Conservation (phyloP, 257 asterid species). For the Coffea eugenioides region DNA sequence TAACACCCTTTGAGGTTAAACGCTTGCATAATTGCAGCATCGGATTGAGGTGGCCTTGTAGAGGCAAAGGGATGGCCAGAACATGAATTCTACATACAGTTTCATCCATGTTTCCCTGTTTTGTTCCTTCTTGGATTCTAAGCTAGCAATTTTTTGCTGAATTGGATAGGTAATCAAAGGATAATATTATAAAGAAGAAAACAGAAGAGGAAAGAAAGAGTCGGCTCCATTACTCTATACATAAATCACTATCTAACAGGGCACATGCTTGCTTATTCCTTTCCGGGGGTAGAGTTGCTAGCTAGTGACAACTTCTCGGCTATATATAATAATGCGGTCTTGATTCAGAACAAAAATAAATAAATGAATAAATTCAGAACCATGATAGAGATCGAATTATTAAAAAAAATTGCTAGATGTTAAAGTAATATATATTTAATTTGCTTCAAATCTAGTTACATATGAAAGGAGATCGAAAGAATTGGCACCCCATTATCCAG, state of each 20-base stretch:
- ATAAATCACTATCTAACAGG: no score
- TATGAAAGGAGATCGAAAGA: no score
- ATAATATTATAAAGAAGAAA: no score
- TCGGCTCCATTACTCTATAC: background rate
- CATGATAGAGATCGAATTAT: background rate
- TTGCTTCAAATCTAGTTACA: no score
- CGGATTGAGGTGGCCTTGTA: constrained; percentile 63
- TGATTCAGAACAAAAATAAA: background rate
- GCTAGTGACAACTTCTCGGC: background rate
- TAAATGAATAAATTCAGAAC: background rate
- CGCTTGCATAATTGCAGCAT: constrained; percentile 45
- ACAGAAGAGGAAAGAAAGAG: background rate
- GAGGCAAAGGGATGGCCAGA: constrained; percentile 45
- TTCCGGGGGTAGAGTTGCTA: background rate
- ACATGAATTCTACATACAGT: constrained; percentile 11
- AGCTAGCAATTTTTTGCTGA: no score
- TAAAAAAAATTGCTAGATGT: background rate
- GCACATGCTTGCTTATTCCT: no score
- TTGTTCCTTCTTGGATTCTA: background rate
- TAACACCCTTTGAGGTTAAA: constrained; percentile 36
- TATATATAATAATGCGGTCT: background rate
- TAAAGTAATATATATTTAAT: background rate
- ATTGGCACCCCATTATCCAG: no score
- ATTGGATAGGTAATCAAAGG: no score
- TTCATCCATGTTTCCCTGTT: background rate